These are phyloP conservation scores for Ustilago lituana DNA, from an alignment of 1,284 basidiomycete species.

Conservation along the genomic window DNA sequence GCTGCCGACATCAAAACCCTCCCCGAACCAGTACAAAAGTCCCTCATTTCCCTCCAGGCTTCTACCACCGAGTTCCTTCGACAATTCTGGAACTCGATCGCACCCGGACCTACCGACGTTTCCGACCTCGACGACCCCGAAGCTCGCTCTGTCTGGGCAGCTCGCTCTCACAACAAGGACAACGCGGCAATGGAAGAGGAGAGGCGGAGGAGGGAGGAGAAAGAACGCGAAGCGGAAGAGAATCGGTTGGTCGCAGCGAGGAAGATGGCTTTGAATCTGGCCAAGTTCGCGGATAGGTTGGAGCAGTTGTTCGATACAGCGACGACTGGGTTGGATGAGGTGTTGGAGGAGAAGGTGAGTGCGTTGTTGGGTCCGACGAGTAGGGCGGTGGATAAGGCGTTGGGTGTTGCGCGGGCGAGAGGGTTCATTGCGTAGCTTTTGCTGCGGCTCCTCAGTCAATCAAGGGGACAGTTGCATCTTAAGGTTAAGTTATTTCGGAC, in stretches of 20 bases:
- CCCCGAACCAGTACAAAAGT: slow-evolving; percentile 78
- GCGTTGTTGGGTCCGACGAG: slow-evolving; percentile 15
- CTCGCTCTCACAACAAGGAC: too few species aligned
- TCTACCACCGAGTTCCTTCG: slow-evolving; percentile 94
- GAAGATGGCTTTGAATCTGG: slow-evolving; percentile 40
- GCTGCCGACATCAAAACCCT: slow-evolving; percentile 71
- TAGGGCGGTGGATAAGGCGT: slow-evolving; percentile 16
- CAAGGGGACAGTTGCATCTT: too few species aligned
- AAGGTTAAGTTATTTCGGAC: too few species aligned
- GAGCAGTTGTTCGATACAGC: slow-evolving; percentile 4
- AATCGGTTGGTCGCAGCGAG: slow-evolving; percentile 5
- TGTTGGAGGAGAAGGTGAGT: slow-evolving; percentile 7
- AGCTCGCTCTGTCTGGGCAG: background rate
- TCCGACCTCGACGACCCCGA: slow-evolving; percentile 3
- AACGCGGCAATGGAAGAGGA: slow-evolving; percentile 3
- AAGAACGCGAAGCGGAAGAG: slow-evolving; percentile 22
- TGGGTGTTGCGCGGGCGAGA: slow-evolving; percentile 8
- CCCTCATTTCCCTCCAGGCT: slow-evolving; percentile 88
- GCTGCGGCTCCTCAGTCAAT: too few species aligned
- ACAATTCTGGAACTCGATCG: slow-evolving; percentile 90
- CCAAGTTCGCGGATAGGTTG: slow-evolving; percentile 6
- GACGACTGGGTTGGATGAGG: slow-evolving; percentile 17
- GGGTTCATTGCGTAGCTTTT: slow-evolving; percentile 7
- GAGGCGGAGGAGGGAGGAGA: slow-evolving; percentile 8
- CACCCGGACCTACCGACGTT: slow-evolving; percentile 71